These are phyloP conservation scores for Oenanthe javanica DNA, from an alignment of 140 eudicot genomes.

Conservation along the genomic window DNA sequence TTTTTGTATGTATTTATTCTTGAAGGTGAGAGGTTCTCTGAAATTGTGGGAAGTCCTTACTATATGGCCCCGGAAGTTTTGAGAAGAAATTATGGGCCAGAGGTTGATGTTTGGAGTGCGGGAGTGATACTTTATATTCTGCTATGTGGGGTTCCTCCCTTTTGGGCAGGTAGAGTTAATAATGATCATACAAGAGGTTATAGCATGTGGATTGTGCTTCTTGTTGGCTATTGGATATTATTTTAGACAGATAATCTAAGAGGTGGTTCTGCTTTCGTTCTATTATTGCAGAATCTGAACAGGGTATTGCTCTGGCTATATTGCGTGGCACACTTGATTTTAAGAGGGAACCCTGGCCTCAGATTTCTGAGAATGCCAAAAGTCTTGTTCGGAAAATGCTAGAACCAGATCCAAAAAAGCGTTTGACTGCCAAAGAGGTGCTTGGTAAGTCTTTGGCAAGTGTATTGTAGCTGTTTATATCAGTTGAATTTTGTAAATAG, in stretches of 20 bases:
- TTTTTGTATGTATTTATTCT: background rate
- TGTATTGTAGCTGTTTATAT: background rate
- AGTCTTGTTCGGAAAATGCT: conserved; percentile 77
- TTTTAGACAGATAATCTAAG: background rate
- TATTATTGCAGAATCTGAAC: conserved; percentile 65
- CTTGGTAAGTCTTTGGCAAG: conserved; percentile 51
- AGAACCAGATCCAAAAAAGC: conserved; percentile 71
- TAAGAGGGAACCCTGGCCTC: conserved; percentile 99
- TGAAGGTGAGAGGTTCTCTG: conserved; percentile 76
- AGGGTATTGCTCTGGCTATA: conserved; percentile 84
- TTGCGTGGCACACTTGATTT: conserved; percentile 74
- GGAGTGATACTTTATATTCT: conserved; percentile 86
- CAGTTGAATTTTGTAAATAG: background rate
- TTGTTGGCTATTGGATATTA: too few relatives aligned
- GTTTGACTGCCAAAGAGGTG: conserved; percentile 81
- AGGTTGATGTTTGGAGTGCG: conserved; percentile 96
- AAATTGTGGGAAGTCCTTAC: conserved; percentile 96
- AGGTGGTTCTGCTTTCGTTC: background rate
- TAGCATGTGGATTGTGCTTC: background rate
- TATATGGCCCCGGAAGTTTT: conserved; percentile 94
- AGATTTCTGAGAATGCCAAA: conserved; percentile 74
- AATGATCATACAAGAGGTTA: background rate
- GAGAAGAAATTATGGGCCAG: conserved; percentile 87
- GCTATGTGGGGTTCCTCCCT: conserved; percentile 94
- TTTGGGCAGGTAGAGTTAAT: conserved; percentile 76